Evolutionary conservation across 179 eudicot genomes (phyloP).

Genomic region (Beta lomatogona): DNA sequence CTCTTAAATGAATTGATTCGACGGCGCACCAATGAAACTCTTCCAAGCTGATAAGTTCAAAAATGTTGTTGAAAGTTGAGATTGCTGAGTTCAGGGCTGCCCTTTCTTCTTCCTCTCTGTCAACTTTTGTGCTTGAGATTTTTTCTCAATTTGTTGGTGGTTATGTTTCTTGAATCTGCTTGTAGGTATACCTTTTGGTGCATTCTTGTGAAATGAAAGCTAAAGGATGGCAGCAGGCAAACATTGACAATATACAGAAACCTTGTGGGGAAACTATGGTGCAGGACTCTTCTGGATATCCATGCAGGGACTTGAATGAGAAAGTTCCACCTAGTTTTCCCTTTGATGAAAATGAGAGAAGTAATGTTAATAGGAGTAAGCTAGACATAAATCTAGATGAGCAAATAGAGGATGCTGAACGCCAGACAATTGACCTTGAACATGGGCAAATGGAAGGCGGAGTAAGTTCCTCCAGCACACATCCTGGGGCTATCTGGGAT

Average conservation of each 20-base stretch:
- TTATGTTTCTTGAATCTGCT: not conserved
- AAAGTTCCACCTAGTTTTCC: constrained; percentile 33
- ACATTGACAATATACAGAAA: constrained; percentile 40
- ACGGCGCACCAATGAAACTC: not conserved
- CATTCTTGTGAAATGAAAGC: constrained; percentile 60
- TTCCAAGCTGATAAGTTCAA: not conserved
- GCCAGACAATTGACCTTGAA: constrained; percentile 37
- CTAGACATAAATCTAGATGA: constrained; percentile 43
- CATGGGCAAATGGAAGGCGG: constrained; percentile 39
- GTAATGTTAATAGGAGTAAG: constrained; percentile 39
- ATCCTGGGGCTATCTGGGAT: constrained; percentile 86
- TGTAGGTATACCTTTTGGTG: constrained; percentile 86
- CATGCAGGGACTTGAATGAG: constrained; percentile 39
- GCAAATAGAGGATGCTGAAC: constrained; percentile 38
- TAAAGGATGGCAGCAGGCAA: constrained; percentile 47
- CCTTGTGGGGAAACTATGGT: constrained; percentile 38
- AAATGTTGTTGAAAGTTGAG: not conserved
- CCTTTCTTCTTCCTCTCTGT: not conserved
- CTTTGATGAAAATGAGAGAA: constrained; percentile 35
- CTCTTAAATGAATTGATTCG: not conserved
- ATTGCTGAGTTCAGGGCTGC: not conserved
- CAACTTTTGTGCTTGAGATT: not conserved
- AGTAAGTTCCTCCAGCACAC: constrained; percentile 26
- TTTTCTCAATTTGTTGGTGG: constrained; percentile 10
- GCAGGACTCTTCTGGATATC: constrained; percentile 36